These are phyloP conservation scores for Ustilago bromivora DNA, from an alignment of 1,284 basidiomycete species.

Conservation along the genomic window DNA sequence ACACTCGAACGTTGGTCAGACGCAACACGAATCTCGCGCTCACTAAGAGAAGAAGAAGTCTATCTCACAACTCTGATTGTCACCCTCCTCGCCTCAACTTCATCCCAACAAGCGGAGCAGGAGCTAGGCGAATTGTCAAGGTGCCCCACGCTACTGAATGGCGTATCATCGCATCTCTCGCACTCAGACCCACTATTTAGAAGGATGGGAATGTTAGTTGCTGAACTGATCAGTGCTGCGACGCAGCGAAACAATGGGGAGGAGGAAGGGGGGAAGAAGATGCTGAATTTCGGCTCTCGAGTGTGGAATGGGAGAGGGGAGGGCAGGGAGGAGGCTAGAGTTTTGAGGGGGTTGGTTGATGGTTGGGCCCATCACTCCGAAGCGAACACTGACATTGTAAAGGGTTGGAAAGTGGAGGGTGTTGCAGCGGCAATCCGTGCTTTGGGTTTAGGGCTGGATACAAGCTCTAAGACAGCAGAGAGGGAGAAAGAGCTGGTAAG, in stretches of 20 bases:
- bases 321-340: constrained; percentile 72
- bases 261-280: constrained; percentile 70
- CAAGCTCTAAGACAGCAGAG: not conserved
- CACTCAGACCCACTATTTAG: constrained; percentile 78
- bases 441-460: not conserved
- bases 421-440: constrained; percentile 6
- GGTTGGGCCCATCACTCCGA: constrained; percentile 16
- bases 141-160: constrained; percentile 78
- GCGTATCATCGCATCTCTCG: constrained; percentile 78
- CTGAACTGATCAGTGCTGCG: constrained; percentile 73
- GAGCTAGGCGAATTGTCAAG: constrained; percentile 57
- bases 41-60: constrained; percentile 61
- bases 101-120: not conserved
- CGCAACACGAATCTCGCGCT: constrained; percentile 8
- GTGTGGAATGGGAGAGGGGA: constrained; percentile 83
- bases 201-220: constrained; percentile 91
- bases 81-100: constrained; percentile 72
- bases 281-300: constrained; percentile 78
- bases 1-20: constrained; percentile 27
- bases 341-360: constrained; percentile 53
- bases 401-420: not conserved
- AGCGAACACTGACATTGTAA: not conserved
- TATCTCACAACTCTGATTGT: constrained; percentile 81
- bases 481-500: not conserved
- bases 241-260: not conserved